phyloP scores from a whole-genome alignment of 1,284 basidiomycete genomes.

The Porodaedalea pini region DNA sequence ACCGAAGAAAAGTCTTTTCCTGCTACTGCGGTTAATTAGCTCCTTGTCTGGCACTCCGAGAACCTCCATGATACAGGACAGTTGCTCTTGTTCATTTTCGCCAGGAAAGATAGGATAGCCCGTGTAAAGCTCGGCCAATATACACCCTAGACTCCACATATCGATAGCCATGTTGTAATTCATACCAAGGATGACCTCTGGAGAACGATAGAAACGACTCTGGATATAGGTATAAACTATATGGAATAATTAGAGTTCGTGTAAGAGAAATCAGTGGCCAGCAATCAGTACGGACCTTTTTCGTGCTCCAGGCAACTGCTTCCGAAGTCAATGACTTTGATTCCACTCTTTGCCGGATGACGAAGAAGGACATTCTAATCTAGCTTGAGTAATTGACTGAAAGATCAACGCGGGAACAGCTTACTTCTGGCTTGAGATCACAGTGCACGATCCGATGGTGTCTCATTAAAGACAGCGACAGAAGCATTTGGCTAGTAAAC shows the following conservation, averaged over 20 bases:
- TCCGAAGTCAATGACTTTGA: slow-evolving; percentile 99
- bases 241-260: slow-evolving; percentile 14
- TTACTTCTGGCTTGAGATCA: slow-evolving; percentile 96
- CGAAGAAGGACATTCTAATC: slow-evolving; percentile 87
- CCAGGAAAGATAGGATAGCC: slow-evolving; percentile 99
- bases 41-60: slow-evolving; percentile 94
- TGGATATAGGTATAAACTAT: slow-evolving; percentile 97
- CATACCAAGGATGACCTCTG: slow-evolving; percentile 90
- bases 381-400: not conserved
- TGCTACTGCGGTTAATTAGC: slow-evolving; percentile 89
- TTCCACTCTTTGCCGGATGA: slow-evolving; percentile 93
- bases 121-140: slow-evolving; percentile 96
- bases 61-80: slow-evolving; percentile 99
- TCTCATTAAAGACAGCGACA: slow-evolving; percentile 89
- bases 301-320: slow-evolving; percentile 98
- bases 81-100: slow-evolving; percentile 98
- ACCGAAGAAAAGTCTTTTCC: slow-evolving; percentile 97
- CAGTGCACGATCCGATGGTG: slow-evolving; percentile 99
- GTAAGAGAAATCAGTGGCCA: not conserved
- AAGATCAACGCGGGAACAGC: slow-evolving; percentile 8
- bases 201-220: slow-evolving; percentile 95
- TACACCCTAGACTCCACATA: slow-evolving; percentile 98
- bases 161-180: slow-evolving; percentile 95
- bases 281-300: slow-evolving; percentile 67
- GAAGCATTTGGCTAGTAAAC: slow-evolving; percentile 94